Evolutionary conservation across 1,139 yeast genomes (phyloP).

Genomic region (Suhomyces chickasaworum): DNA sequence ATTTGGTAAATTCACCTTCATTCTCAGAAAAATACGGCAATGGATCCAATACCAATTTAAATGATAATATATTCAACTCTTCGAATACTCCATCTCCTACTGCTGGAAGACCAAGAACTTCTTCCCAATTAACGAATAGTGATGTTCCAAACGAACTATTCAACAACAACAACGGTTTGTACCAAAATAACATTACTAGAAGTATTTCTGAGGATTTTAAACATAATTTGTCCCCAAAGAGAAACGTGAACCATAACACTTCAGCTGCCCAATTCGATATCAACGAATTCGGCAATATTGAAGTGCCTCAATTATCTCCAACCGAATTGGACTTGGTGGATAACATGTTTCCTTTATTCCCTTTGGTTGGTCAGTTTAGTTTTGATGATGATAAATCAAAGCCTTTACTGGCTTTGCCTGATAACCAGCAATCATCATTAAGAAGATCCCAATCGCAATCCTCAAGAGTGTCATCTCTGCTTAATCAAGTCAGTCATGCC

Average conservation of each 20-base stretch:
- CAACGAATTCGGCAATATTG: slow-evolving; percentile 11
- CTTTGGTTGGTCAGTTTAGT: slow-evolving; percentile 50
- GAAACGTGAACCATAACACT: background rate
- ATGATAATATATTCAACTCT: slow-evolving; percentile 9
- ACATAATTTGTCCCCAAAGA: slow-evolving; percentile 7
- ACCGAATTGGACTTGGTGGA: slow-evolving; percentile 22
- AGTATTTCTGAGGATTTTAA: slow-evolving; percentile 6
- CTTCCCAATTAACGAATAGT: slow-evolving; percentile 8
- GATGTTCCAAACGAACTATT: slow-evolving; percentile 6
- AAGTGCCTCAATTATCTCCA: slow-evolving; percentile 17
- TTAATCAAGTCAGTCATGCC: slow-evolving; percentile 9
- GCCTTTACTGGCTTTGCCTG: slow-evolving; percentile 39
- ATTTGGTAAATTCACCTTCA: slow-evolving; percentile 25
- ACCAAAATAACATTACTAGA: slow-evolving; percentile 1
- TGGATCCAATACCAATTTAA: slow-evolving; percentile 9
- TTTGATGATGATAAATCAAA: slow-evolving; percentile 41
- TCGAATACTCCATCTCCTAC: slow-evolving; percentile 12
- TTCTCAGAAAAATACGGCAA: slow-evolving; percentile 4
- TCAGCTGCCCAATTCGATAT: slow-evolving; percentile 9
- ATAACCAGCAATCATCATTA: slow-evolving; percentile 4
- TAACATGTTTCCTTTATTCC: slow-evolving; percentile 53
- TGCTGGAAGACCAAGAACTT: slow-evolving; percentile 8
- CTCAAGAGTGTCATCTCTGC: slow-evolving; percentile 10
- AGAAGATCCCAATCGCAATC: slow-evolving; percentile 12
- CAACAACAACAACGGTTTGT: background rate